These are phyloP conservation scores for Aspergillus sclerotioniger DNA, from an alignment of 495 filamentous ascomycete species.

Conservation along the genomic window DNA sequence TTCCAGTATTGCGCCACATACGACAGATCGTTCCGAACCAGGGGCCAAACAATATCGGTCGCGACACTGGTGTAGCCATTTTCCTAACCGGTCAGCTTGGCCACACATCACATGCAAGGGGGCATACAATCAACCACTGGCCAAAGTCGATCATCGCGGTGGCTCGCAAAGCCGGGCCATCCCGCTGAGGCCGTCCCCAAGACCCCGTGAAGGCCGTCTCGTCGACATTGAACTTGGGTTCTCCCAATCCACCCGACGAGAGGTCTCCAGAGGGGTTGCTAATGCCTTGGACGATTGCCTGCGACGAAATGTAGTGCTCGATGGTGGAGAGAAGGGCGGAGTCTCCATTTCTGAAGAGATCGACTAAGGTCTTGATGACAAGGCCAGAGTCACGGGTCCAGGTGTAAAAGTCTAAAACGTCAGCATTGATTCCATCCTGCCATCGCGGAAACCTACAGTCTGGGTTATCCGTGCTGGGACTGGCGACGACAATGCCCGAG, in stretches of 20 bases:
- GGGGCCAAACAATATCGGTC: constrained; percentile 52
- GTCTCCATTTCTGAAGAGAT: constrained; percentile 57
- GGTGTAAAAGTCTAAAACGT: constrained; percentile 48
- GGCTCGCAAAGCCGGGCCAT: constrained; percentile 69
- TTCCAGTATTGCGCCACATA: constrained; percentile 74
- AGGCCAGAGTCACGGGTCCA: constrained; percentile 74
- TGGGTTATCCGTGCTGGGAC: constrained; percentile 55
- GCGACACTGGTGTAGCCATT: constrained; percentile 31
- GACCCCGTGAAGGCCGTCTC: constrained; percentile 56
- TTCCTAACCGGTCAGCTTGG: constrained; percentile 12
- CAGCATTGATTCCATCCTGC: too few species aligned
- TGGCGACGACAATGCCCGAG: constrained; percentile 60
- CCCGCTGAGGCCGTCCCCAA: constrained; percentile 72
- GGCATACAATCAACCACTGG: constrained; percentile 34
- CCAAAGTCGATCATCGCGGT: constrained; percentile 53
- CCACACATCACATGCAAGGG: constrained; percentile 12
- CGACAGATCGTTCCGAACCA: constrained; percentile 65
- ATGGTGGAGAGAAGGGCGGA: constrained; percentile 53
- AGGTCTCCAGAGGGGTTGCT: constrained; percentile 59
- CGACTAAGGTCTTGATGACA: constrained; percentile 58
- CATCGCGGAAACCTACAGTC: constrained; percentile 45
- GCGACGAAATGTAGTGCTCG: constrained; percentile 52
- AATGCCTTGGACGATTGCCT: constrained; percentile 60
- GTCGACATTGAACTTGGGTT: constrained; percentile 55
- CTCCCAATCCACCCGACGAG: constrained; percentile 39